phyloP scores from a whole-genome alignment of 1,284 basidiomycete genomes.

The Apiotrichum domesticum region DNA sequence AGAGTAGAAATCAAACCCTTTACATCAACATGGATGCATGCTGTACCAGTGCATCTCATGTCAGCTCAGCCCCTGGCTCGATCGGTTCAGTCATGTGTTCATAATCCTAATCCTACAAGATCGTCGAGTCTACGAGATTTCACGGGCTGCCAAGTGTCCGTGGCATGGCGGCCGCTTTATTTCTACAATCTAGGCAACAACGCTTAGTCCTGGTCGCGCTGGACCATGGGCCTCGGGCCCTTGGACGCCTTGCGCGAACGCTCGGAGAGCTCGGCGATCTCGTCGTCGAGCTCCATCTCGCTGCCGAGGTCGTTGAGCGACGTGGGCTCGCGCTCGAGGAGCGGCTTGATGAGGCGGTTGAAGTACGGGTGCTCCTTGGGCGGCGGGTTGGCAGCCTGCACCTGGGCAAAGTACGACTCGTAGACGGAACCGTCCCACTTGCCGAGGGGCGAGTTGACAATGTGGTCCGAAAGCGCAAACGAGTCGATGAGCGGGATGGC shows the following conservation, averaged over 20 bases:
- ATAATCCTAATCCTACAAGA: no score
- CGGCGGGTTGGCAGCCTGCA: constrained; percentile 42
- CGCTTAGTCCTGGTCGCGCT: constrained; percentile 2
- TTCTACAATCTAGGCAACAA: no score
- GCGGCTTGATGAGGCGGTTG: constrained; percentile 52
- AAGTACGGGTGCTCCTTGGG: constrained; percentile 53
- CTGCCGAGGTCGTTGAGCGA: constrained; percentile 49
- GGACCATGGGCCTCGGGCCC: constrained; percentile 1
- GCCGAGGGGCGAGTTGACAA: constrained; percentile 56
- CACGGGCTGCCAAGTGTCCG: no score
- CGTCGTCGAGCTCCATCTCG: constrained; percentile 48
- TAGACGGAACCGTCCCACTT: constrained; percentile 50
- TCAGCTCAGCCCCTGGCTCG: no score
- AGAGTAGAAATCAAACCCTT: no score
- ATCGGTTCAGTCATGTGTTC: no score
- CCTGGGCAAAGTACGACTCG: constrained; percentile 51
- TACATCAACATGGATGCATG: no score
- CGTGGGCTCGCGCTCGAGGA: constrained; percentile 50
- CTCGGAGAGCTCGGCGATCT: constrained; percentile 20
- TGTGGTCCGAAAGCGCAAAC: constrained; percentile 54
- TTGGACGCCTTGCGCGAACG: constrained; percentile 1
- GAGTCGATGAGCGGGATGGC: constrained; percentile 53
- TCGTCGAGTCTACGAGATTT: no score
- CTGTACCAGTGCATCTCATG: no score
- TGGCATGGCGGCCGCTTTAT: no score